A percentile compares a stretch with the other conserved stretches of the same genome.
These are phyloP conservation scores for Oenanthe javanica DNA, from an alignment of 140 eudicot species.

Conservation along the genomic window DNA sequence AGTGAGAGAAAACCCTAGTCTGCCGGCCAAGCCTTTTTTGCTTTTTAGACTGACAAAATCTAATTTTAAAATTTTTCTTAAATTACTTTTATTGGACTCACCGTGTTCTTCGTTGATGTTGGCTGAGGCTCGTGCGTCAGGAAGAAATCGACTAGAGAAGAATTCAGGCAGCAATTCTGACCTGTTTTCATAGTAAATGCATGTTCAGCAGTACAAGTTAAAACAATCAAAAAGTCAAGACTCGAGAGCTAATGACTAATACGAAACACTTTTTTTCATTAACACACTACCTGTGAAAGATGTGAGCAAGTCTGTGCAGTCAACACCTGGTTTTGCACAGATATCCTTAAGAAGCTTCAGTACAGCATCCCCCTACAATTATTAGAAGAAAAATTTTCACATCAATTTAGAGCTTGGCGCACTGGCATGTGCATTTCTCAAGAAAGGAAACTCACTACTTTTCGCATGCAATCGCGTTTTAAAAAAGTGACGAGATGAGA, in stretches of 20 bases:
- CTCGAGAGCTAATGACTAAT: neutral
- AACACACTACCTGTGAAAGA: slow-evolving; percentile 50
- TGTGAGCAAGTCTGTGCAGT: slow-evolving; percentile 51
- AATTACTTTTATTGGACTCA: too few species aligned
- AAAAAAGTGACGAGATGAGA: neutral
- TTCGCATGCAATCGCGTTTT: neutral
- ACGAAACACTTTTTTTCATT: neutral
- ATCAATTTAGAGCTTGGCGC: neutral
- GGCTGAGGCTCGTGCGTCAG: too few species aligned
- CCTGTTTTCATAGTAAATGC: neutral
- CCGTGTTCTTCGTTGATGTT: too few species aligned
- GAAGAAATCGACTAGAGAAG: too few species aligned
- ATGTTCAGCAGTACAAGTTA: neutral
- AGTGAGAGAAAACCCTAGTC: too few species aligned
- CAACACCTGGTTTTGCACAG: slow-evolving; percentile 42
- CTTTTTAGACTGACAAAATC: too few species aligned
- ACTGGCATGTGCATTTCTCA: neutral
- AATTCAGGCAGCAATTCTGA: too few species aligned
- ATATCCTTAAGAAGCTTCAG: slow-evolving; percentile 46
- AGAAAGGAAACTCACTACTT: neutral
- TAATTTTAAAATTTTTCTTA: too few species aligned
- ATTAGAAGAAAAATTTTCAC: neutral
- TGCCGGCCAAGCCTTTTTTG: too few species aligned
- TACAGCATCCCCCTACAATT: slow-evolving; percentile 40
- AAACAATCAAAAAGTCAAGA: neutral